Percentiles rank a stretch among this genome's conserved stretches.
phyloP scores from a whole-genome alignment of 2,329 filamentous ascomycete genomes.

The Penicillium brevicompactum region DNA sequence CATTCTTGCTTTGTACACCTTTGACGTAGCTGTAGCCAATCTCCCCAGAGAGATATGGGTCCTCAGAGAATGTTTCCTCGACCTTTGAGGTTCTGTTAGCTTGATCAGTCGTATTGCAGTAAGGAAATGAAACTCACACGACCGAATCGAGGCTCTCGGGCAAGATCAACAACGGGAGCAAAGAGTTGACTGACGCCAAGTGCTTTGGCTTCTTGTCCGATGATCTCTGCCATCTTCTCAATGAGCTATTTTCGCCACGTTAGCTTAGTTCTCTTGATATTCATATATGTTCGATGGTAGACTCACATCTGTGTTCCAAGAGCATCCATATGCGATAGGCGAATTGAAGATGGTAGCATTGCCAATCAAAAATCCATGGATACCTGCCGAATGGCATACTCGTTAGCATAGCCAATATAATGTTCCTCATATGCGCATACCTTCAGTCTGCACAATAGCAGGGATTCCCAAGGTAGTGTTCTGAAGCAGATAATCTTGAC shows the following conservation, averaged over 20 bases:
- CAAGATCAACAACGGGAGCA: constrained; percentile 69
- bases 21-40: constrained; percentile 63
- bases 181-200: constrained; percentile 75
- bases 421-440: constrained; percentile 29
- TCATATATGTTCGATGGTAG: not conserved
- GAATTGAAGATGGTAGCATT: constrained; percentile 81
- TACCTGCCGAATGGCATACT: constrained; percentile 33
- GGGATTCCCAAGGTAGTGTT: constrained; percentile 71
- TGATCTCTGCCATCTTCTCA: constrained; percentile 66
- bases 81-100: constrained; percentile 38
- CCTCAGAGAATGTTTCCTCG: constrained; percentile 73
- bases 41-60: constrained; percentile 68
- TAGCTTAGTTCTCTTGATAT: not conserved
- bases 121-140: constrained; percentile 45
- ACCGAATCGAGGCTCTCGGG: constrained; percentile 70
- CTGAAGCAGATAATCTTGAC: constrained; percentile 68
- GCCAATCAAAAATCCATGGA: constrained; percentile 70
- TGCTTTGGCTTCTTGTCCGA: constrained; percentile 66
- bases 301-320: constrained; percentile 62
- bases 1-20: constrained; percentile 65
- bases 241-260: constrained; percentile 46
- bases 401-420: not conserved
- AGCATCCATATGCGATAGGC: constrained; percentile 71
- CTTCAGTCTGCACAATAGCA: constrained; percentile 72
- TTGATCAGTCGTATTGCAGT: not conserved